Percentiles rank a stretch among this genome's conserved stretches.
Evolutionary conservation across 2,329 filamentous ascomycete species (phyloP).

Genomic region (Talaromyces rugulosus): DNA sequence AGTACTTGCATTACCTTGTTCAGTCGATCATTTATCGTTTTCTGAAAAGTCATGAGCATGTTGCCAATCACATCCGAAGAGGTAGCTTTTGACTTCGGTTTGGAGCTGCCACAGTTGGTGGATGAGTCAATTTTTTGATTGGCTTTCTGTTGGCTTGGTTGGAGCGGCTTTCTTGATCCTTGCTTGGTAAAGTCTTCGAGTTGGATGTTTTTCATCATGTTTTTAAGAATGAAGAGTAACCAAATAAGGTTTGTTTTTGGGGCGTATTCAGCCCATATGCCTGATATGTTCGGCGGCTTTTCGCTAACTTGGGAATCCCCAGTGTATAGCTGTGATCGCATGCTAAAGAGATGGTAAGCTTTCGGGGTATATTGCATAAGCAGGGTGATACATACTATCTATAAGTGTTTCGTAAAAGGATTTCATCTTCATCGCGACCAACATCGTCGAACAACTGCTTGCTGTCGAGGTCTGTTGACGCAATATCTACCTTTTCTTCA

Average conservation of each 20-base stretch:
- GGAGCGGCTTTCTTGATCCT: constrained; percentile 13
- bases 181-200: constrained; percentile 1
- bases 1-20: constrained; percentile 30
- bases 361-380: neutral
- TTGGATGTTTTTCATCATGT: constrained; percentile 44
- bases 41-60: constrained; percentile 20
- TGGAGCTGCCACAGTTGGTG: neutral
- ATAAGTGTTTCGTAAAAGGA: constrained; percentile 38
- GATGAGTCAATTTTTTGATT: constrained; percentile 15
- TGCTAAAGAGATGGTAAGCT: constrained; percentile 22
- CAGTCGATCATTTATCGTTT: constrained; percentile 30
- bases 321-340: constrained; percentile 39
- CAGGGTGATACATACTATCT: constrained; percentile 30
- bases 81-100: neutral
- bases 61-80: neutral
- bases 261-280: constrained; percentile 52
- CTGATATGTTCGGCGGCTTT: constrained; percentile 28
- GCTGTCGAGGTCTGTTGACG: constrained; percentile 40
- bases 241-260: constrained; percentile 62
- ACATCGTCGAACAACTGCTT: constrained; percentile 41
- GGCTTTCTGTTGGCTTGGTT: neutral
- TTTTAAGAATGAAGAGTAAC: constrained; percentile 58
- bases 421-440: constrained; percentile 39
- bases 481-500: constrained; percentile 25
- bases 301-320: constrained; percentile 40